Evolutionary conservation across 1,284 basidiomycete species (phyloP).

Genomic region (Tilletia walkeri): DNA sequence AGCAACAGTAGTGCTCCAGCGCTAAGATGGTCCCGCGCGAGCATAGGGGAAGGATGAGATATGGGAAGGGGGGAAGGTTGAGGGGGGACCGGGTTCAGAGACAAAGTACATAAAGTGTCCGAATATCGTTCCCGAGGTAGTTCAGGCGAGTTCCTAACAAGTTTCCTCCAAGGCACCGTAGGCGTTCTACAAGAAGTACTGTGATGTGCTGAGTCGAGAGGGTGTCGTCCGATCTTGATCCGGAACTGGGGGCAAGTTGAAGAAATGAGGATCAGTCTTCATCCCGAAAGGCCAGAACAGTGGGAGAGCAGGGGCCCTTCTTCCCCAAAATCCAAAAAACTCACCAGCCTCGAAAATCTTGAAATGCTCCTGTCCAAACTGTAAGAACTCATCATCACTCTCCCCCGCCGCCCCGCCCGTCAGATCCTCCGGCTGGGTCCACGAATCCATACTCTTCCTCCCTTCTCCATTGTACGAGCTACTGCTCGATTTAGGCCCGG

Average conservation of each 20-base stretch:
- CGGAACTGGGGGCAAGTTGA: slow-evolving; percentile 25
- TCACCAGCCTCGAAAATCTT: slow-evolving; percentile 57
- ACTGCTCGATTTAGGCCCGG: not conserved
- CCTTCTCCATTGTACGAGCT: not conserved
- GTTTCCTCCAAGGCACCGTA: too few relatives aligned
- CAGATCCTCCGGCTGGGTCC: not conserved
- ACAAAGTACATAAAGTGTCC: too few relatives aligned
- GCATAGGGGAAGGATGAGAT: too few relatives aligned
- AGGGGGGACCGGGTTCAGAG: too few relatives aligned
- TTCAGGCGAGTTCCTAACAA: too few relatives aligned
- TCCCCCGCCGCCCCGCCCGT: slow-evolving; percentile 17
- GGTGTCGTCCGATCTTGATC: slow-evolving; percentile 40
- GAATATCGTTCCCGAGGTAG: too few relatives aligned
- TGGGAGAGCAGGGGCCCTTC: too few relatives aligned
- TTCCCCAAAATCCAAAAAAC: slow-evolving; percentile 9
- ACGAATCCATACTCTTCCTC: not conserved
- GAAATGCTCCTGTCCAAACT: slow-evolving; percentile 54
- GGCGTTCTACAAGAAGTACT: slow-evolving; percentile 35
- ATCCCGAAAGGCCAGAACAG: too few relatives aligned
- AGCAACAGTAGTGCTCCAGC: too few relatives aligned
- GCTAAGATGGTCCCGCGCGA: too few relatives aligned
- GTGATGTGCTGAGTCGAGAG: slow-evolving; percentile 29
- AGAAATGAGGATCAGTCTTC: not conserved
- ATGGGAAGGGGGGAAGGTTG: too few relatives aligned
- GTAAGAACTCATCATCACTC: slow-evolving; percentile 29